phyloP scores from a whole-genome alignment of 305 asterid species.

The Fraxinus sp. region DNA sequence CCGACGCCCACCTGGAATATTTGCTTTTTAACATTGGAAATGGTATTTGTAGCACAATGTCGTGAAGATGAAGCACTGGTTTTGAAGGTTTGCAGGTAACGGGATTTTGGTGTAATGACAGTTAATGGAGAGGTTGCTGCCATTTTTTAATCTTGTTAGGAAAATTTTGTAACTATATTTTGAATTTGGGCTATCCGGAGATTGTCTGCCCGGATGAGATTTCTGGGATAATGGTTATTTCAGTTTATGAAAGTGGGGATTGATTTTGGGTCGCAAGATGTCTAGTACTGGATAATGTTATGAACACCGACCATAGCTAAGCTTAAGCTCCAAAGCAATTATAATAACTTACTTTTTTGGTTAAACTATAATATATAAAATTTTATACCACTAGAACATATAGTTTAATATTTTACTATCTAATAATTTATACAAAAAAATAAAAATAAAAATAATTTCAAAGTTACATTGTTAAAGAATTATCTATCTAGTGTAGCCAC shows the following conservation, averaged over 20 bases:
- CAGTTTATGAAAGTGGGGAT: background rate
- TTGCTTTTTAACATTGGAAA: constrained; percentile 41
- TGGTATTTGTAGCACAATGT: constrained; percentile 7
- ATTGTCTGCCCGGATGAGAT: constrained; percentile 31
- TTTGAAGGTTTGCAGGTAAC: constrained; percentile 22
- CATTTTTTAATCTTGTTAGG: constrained; percentile 25
- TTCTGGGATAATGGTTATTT: constrained; percentile 26
- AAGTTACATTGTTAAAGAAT: background rate
- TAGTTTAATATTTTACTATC: too few species aligned
- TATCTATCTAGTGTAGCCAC: background rate
- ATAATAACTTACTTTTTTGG: too few species aligned
- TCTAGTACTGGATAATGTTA: background rate
- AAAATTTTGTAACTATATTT: background rate
- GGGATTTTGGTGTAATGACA: constrained; percentile 35
- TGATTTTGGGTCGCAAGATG: background rate
- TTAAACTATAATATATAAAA: too few species aligned
- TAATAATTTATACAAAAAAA: too few species aligned
- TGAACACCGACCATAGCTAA: too few species aligned
- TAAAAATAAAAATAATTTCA: background rate
- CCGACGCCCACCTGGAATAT: constrained; percentile 57
- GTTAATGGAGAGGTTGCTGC: constrained; percentile 48
- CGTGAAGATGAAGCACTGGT: constrained; percentile 25
- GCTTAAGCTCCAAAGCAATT: too few species aligned
- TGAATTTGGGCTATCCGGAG: constrained; percentile 28
- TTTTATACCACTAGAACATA: background rate